These are phyloP conservation scores for Ceratocystis cubensis DNA, from an alignment of 2,329 filamentous ascomycete species.

Conservation along the genomic window DNA sequence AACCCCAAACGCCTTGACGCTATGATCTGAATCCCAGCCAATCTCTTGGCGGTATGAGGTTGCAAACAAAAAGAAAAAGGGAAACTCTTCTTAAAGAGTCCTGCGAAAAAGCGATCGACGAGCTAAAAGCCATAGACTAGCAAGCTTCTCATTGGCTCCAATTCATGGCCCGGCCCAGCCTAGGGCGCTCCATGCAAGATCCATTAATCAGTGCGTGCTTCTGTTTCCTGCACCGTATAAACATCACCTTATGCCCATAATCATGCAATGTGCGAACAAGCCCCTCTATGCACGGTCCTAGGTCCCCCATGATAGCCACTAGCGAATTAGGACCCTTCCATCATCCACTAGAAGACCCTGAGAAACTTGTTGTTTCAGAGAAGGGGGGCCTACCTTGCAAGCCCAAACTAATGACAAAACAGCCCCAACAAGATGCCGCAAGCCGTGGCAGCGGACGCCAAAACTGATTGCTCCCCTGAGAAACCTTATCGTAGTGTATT, in stretches of 20 bases:
- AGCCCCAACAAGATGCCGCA: not conserved
- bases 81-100: not conserved
- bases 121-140: not conserved
- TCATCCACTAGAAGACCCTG: not conserved
- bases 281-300: not conserved
- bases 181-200: not conserved
- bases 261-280: not conserved
- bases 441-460: too few relatives aligned
- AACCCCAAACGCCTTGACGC: not conserved
- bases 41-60: constrained; percentile 1
- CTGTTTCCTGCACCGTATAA: not conserved
- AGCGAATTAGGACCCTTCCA: not conserved
- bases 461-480: too few relatives aligned
- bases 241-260: not conserved
- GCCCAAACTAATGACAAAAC: not conserved
- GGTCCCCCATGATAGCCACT: not conserved
- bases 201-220: not conserved
- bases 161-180: not conserved
- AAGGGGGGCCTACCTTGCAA: not conserved
- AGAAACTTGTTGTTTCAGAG: constrained; percentile 2
- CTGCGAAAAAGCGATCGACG: constrained; percentile 1
- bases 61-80: not conserved
- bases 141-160: not conserved
- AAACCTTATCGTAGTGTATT: too few relatives aligned
- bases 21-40: not conserved